Percentiles rank a stretch among this genome's conserved stretches.
phyloP scores from a whole-genome alignment of 306 rosid species.

The Erythrophleum fordii region DNA sequence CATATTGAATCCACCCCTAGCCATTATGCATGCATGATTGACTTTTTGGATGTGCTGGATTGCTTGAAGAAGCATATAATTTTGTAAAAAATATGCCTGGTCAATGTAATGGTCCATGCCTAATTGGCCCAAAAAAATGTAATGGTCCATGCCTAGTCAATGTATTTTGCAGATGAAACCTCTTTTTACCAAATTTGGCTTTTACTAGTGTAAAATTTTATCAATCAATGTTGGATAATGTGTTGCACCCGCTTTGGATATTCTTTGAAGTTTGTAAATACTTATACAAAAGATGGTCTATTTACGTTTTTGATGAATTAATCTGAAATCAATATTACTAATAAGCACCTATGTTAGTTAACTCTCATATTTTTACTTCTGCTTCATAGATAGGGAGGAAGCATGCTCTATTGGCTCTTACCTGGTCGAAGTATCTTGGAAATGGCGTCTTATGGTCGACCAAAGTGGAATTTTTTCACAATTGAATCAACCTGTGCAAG shows the following conservation, averaged over 20 bases:
- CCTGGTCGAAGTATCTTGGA: not conserved
- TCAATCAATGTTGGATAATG: not conserved
- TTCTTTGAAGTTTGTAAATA: slow-evolving; percentile 16
- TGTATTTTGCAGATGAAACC: slow-evolving; percentile 18
- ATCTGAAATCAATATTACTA: slow-evolving; percentile 12
- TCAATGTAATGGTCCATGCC: too few relatives aligned
- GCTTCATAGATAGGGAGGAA: slow-evolving; percentile 6
- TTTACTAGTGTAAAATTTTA: not conserved
- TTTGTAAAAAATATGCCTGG: slow-evolving; percentile 69
- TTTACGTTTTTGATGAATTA: slow-evolving; percentile 12
- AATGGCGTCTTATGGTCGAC: not conserved
- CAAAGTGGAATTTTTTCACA: not conserved
- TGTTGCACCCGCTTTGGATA: not conserved
- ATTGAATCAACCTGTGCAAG: not conserved
- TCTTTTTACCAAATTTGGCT: not conserved
- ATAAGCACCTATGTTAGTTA: slow-evolving; percentile 3
- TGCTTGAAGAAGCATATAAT: slow-evolving; percentile 76
- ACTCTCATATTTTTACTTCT: not conserved
- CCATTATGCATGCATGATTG: slow-evolving; percentile 85
- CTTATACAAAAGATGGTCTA: not conserved
- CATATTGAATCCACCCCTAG: slow-evolving; percentile 77
- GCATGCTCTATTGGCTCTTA: not conserved
- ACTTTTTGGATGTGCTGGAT: slow-evolving; percentile 85
- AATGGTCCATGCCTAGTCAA: not conserved
- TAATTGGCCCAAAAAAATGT: too few relatives aligned